A percentile compares a stretch with the other conserved stretches of the same genome.
Evolutionary conservation across 2,329 filamentous ascomycete species (phyloP).

Genomic region (Fusarium udum): DNA sequence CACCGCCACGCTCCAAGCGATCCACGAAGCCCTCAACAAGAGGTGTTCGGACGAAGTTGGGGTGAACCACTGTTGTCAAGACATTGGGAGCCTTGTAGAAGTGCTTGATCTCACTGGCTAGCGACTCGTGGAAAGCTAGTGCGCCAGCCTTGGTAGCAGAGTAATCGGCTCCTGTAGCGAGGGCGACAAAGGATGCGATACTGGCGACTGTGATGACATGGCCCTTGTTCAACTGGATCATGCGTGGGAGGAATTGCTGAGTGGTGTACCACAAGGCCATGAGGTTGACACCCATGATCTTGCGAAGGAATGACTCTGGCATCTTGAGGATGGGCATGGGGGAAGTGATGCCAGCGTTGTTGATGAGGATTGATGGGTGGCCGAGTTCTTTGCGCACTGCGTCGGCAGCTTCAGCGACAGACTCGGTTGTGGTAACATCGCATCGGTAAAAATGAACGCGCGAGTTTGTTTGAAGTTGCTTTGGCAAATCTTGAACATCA

Average conservation of each 20-base stretch:
- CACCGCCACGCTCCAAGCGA: slow-evolving; percentile 42
- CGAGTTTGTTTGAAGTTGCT: slow-evolving; percentile 33
- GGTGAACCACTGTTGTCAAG: slow-evolving; percentile 71
- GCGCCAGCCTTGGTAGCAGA: slow-evolving; percentile 71
- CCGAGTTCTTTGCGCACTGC: slow-evolving; percentile 59
- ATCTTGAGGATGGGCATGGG: slow-evolving; percentile 68
- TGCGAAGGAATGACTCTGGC: slow-evolving; percentile 64
- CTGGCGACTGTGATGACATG: slow-evolving; percentile 76
- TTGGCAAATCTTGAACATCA: slow-evolving; percentile 61
- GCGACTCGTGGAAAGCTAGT: slow-evolving; percentile 72
- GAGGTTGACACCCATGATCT: slow-evolving; percentile 75
- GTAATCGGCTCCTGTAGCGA: slow-evolving; percentile 73
- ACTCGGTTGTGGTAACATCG: slow-evolving; percentile 54
- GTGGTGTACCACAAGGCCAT: slow-evolving; percentile 71
- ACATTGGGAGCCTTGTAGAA: slow-evolving; percentile 69
- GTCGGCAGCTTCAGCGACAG: slow-evolving; percentile 55
- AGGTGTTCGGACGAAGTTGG: slow-evolving; percentile 61
- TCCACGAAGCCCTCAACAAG: slow-evolving; percentile 50
- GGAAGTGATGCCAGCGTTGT: slow-evolving; percentile 72
- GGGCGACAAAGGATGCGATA: slow-evolving; percentile 68
- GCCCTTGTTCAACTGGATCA: slow-evolving; percentile 72
- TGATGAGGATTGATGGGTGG: slow-evolving; percentile 73
- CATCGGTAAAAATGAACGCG: slow-evolving; percentile 48
- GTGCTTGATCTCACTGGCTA: slow-evolving; percentile 64
- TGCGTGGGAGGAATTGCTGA: slow-evolving; percentile 72